Percentiles rank a stretch among this genome's conserved stretches.
phyloP scores from a whole-genome alignment of 2,329 filamentous ascomycete species.

The Didymella segeticola region DNA sequence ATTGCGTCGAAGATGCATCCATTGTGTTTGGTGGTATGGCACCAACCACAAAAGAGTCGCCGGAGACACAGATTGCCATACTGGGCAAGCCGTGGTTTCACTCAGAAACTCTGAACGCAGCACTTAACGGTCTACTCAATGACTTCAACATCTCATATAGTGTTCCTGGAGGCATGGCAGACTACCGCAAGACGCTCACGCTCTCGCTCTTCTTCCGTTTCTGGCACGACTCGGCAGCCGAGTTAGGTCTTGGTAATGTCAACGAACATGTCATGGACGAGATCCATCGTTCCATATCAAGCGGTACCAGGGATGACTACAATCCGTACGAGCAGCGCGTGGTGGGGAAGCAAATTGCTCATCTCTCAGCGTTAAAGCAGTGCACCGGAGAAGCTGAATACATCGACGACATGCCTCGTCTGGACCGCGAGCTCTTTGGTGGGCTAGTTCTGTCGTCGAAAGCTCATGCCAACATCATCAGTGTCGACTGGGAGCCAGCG shows the following conservation, averaged over 20 bases:
- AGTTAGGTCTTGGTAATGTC: constrained; percentile 61
- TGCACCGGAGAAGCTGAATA: constrained; percentile 93
- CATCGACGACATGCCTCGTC: constrained; percentile 86
- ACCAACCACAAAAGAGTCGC: constrained; percentile 81
- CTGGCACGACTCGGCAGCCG: constrained; percentile 82
- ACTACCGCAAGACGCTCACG: constrained; percentile 86
- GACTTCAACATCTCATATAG: constrained; percentile 88
- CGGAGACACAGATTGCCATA: constrained; percentile 73
- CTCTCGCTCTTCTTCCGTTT: constrained; percentile 97
- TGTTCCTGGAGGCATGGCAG: constrained; percentile 95
- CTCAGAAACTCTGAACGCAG: constrained; percentile 80
- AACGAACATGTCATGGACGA: constrained; percentile 79
- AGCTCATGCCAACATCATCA: constrained; percentile 84
- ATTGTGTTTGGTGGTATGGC: constrained; percentile 96
- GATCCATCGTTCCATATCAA: constrained; percentile 82
- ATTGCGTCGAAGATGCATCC: constrained; percentile 74
- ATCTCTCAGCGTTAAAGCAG: constrained; percentile 90
- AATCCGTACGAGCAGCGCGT: constrained; percentile 82
- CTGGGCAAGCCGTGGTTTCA: constrained; percentile 79
- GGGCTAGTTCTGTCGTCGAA: constrained; percentile 87
- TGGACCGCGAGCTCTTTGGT: constrained; percentile 86
- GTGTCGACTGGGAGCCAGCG: constrained; percentile 75
- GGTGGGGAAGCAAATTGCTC: constrained; percentile 81
- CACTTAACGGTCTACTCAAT: constrained; percentile 79
- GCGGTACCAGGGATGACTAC: constrained; percentile 76